Conservation (phyloP, 306 rosid species). For the Delonix regia region DNA sequence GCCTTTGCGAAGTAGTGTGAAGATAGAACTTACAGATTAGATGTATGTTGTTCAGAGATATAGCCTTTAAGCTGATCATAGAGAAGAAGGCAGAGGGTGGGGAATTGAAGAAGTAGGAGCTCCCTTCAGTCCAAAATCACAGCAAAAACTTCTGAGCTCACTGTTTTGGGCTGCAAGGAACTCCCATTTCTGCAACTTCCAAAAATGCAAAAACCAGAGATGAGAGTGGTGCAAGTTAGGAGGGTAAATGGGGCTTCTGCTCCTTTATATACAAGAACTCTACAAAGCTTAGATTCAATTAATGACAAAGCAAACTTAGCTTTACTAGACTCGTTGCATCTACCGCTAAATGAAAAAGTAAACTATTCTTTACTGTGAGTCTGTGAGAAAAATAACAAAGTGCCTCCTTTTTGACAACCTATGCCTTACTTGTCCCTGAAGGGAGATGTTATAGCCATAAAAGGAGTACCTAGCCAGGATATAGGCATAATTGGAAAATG, state of each 20-base stretch:
- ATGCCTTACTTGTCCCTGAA: constrained; percentile 34
- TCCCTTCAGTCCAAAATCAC: constrained; percentile 77
- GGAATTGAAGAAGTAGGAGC: constrained; percentile 73
- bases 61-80: not conserved
- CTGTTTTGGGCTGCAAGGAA: constrained; percentile 67
- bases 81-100: constrained; percentile 4
- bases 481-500: constrained; percentile 27
- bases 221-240: constrained; percentile 12
- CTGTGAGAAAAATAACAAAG: constrained; percentile 3
- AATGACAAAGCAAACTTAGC: constrained; percentile 7
- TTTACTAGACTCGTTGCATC: constrained; percentile 21
- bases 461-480: constrained; percentile 7
- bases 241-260: constrained; percentile 3
- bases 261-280: constrained; percentile 30
- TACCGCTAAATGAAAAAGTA: constrained; percentile 15
- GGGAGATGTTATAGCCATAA: constrained; percentile 30
- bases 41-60: not conserved
- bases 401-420: constrained; percentile 29
- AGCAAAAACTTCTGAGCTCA: constrained; percentile 20
- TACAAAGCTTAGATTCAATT: constrained; percentile 23
- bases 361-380: constrained; percentile 29
- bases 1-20: not conserved
- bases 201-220: not conserved
- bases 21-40: constrained; percentile 10
- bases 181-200: constrained; percentile 68